phyloP scores from a whole-genome alignment of 2,329 filamentous ascomycete species.

The Cercospora citrullina region DNA sequence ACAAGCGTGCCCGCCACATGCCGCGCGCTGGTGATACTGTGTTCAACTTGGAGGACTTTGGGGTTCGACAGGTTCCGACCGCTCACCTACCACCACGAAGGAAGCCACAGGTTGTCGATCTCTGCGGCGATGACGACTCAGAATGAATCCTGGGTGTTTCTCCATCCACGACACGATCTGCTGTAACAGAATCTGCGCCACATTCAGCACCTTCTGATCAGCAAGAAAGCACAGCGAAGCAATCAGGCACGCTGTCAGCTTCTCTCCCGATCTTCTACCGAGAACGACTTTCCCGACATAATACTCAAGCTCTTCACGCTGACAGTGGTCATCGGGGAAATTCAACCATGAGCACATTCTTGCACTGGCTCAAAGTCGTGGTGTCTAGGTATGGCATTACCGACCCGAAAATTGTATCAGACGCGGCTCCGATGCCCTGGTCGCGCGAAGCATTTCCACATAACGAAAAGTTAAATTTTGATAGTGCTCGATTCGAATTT shows the following conservation, averaged over 20 bases:
- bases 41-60: conserved; percentile 8
- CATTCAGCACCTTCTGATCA: not conserved
- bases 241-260: not conserved
- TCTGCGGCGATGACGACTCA: not conserved
- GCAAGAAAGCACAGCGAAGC: not conserved
- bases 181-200: not conserved
- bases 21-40: conserved; percentile 15
- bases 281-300: no score
- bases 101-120: not conserved
- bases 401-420: no score
- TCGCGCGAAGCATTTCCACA: no score
- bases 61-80: conserved; percentile 15
- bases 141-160: not conserved
- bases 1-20: conserved; percentile 6
- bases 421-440: no score
- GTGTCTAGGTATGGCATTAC: no score
- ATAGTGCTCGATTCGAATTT: no score
- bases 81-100: not conserved
- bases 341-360: no score
- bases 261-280: no score
- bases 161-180: not conserved
- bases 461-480: no score
- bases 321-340: no score
- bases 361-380: no score
- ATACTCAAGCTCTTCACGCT: no score